Evolutionary conservation across 2,329 filamentous ascomycete genomes (phyloP).

Genomic region (Colletotrichum eremochloae): DNA sequence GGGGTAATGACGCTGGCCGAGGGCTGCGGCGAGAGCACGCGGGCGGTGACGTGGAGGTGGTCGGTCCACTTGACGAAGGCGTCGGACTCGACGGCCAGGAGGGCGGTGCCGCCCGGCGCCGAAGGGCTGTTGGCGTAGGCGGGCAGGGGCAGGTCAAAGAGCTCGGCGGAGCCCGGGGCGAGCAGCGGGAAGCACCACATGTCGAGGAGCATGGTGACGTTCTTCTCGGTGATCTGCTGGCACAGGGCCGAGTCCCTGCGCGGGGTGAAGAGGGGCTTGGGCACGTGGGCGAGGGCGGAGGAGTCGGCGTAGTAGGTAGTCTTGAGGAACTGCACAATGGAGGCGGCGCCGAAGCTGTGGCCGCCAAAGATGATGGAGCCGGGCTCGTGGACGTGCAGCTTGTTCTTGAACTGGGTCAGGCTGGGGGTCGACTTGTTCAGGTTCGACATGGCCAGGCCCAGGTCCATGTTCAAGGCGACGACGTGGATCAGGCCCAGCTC

Average conservation of each 20-base stretch:
- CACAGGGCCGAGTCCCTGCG: constrained; percentile 66
- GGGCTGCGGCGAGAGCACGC: constrained; percentile 71
- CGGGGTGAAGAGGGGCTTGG: constrained; percentile 73
- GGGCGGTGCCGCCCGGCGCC: constrained; percentile 66
- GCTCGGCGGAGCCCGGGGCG: constrained; percentile 70
- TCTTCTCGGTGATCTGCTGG: constrained; percentile 76
- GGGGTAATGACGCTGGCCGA: constrained; percentile 57
- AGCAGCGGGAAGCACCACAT: constrained; percentile 84
- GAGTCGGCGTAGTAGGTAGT: constrained; percentile 76
- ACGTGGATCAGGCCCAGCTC: constrained; percentile 81
- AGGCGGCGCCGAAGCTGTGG: constrained; percentile 85
- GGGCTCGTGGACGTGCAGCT: constrained; percentile 76
- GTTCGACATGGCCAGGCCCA: constrained; percentile 63
- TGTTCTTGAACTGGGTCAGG: constrained; percentile 70
- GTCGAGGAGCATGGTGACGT: constrained; percentile 79
- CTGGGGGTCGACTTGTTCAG: constrained; percentile 64
- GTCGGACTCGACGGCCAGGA: constrained; percentile 81
- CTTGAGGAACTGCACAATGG: constrained; percentile 82
- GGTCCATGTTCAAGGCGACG: constrained; percentile 75
- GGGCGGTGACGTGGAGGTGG: constrained; percentile 78
- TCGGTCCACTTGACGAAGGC: constrained; percentile 84
- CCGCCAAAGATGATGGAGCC: constrained; percentile 82
- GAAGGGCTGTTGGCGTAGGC: constrained; percentile 68
- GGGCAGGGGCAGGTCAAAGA: constrained; percentile 81
- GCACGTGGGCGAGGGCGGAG: constrained; percentile 60